Base-by-base conservation (phyloP, 1,284 basidiomycete species). In the Marasmius oreades region DNA sequence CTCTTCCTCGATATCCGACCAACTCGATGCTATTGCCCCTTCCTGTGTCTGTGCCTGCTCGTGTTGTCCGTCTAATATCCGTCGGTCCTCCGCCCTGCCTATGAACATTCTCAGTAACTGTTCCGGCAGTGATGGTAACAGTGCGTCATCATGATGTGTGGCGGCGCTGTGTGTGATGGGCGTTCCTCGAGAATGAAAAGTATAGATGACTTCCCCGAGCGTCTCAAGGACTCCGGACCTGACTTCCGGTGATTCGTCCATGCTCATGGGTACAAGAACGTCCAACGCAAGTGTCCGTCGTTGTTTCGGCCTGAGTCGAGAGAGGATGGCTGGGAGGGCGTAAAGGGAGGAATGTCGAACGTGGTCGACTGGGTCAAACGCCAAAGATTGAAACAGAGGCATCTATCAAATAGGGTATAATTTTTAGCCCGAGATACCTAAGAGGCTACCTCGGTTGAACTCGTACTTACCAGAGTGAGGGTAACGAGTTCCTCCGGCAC, bases 281-380 rank as follows among this genome's bases (percentile, higher is more conserved):
- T 82, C 77, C 53, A 91, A 69, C 1, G 90, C 89, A 12, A 92
- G 78, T 5, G 73, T 65, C 26, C 82, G 80, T 16, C 90, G 83
- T 55, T 80, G 71, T 12, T 71, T 64, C 4, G 77, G 73, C 1
- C 79, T 65, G 16, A 96, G 77, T 10, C 89, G 84, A 42, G 85
- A 77, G 47, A 92, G 80, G 52, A 97, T 77, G 1, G 88, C 84
- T 1, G 95, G 93, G 11, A 98, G 77, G 1, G 92, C 90, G 61
- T 94, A 91, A 42, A 96, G 81, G 1, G 92, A 88, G 3, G 94
- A 93, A 69, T 96, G 91, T 24, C 94, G 85, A 47, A 98, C 95
- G 57, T 95, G 88, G 80, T 88, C 90, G 18, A 84, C 79, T 20
- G 81, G 64, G 71, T 98, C 95, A 57, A 76, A 73, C 52, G 86